Evolutionary conservation across 352 stramenopile species (phyloP), one percentile per base, ranked within the genome.

Genomic region (Pythium aphanidermatum): DNA sequence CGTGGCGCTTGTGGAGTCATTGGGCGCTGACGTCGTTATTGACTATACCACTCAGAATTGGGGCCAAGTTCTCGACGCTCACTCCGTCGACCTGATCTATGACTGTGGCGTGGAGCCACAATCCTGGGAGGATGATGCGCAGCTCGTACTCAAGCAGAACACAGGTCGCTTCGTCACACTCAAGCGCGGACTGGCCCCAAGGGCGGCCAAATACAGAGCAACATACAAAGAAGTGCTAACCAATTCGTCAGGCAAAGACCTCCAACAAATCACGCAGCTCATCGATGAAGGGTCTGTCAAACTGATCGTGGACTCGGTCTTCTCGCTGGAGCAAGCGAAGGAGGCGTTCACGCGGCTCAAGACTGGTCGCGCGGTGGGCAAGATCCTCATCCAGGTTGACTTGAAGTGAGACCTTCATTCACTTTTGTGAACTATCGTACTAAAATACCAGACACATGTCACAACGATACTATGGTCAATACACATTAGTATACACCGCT

Each of bases 371-470:
- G 64, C 70, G 0, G 60, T 59, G 31, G 76, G 76, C 53, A 88
- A 88, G 55, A 79, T 87, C 20, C 55, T 84, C 7, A 61, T 85
- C n/a, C 62, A 75, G 25, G 63, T 85, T n/a, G n/a, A n/a, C n/a
- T n/a, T n/a, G n/a, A n/a, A n/a, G n/a, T n/a, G n/a, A n/a, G n/a
- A n/a, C n/a, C n/a, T n/a, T n/a, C n/a, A n/a, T n/a, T n/a, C n/a
- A n/a, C n/a, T n/a, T n/a, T n/a, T n/a, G n/a, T n/a, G n/a, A n/a
- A n/a, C n/a, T n/a, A n/a, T n/a, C n/a, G n/a, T n/a, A n/a, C n/a
- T n/a, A n/a, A n/a, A n/a, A n/a, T n/a, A n/a, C n/a, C n/a, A n/a
- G n/a, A n/a, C n/a, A n/a, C n/a, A n/a, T n/a, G n/a, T n/a, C n/a
- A n/a, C n/a, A n/a, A n/a, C n/a, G n/a, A n/a, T n/a, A n/a, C n/a